Evolutionary conservation across 768 basidiomycete species (phyloP).

Genomic region (Lentinula sp.): DNA sequence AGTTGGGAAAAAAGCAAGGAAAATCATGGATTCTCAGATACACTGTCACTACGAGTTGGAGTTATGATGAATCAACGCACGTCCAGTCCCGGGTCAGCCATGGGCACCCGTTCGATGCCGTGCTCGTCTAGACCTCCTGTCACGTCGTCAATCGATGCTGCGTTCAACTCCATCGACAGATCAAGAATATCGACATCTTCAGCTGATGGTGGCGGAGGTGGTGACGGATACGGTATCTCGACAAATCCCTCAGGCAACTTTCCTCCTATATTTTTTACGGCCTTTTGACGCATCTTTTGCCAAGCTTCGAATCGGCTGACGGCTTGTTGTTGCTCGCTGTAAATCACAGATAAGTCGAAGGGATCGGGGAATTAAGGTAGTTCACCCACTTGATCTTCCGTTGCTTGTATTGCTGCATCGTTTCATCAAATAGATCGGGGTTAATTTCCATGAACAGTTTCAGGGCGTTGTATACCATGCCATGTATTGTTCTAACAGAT

Average conservation of each 20-base stretch:
- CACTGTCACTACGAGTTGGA: background rate
- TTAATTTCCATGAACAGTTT: slow-evolving; percentile 99
- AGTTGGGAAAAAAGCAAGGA: slow-evolving; percentile 12
- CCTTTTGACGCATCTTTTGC: slow-evolving; percentile 77
- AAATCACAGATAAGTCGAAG: background rate
- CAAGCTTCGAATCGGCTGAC: slow-evolving; percentile 84
- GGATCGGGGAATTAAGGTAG: background rate
- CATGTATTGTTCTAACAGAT: slow-evolving; percentile 85
- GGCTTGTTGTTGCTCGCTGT: slow-evolving; percentile 84
- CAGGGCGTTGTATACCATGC: slow-evolving; percentile 98
- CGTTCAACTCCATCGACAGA: slow-evolving; percentile 84
- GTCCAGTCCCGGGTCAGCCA: slow-evolving; percentile 86
- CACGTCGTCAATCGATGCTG: slow-evolving; percentile 72
- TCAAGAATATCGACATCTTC: slow-evolving; percentile 88
- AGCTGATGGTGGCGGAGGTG: slow-evolving; percentile 68
- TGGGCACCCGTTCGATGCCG: slow-evolving; percentile 83
- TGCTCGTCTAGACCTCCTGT: slow-evolving; percentile 70
- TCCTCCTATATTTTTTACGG: slow-evolving; percentile 64
- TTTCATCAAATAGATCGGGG: slow-evolving; percentile 90
- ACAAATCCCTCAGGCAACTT: slow-evolving; percentile 67
- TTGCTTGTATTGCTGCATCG: slow-evolving; percentile 90
- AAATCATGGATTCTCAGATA: slow-evolving; percentile 5
- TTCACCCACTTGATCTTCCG: slow-evolving; percentile 72
- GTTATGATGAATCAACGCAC: slow-evolving; percentile 38
- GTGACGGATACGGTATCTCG: slow-evolving; percentile 64